Evolutionary conservation across 257 asterid species (phyloP).

Genomic region (Fraxinus excelsior): DNA sequence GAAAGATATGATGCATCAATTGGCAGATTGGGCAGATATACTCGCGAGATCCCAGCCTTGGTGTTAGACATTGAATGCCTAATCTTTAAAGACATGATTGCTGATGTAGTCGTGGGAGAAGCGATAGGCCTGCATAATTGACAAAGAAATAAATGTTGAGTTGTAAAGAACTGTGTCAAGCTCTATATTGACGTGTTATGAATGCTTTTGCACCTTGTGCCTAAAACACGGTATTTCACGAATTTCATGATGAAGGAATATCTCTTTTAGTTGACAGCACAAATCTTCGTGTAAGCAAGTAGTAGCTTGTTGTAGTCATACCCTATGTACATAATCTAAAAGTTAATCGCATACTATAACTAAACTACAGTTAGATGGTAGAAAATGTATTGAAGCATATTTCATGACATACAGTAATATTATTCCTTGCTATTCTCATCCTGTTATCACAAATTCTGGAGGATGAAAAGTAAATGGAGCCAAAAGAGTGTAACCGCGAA

Average conservation of each 20-base stretch:
- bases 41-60: constrained; percentile 60
- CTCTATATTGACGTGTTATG: neutral
- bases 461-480: no score
- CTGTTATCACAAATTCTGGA: no score
- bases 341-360: neutral
- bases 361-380: neutral
- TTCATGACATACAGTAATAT: neutral
- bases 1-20: constrained; percentile 55
- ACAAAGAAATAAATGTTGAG: constrained; percentile 38
- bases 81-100: constrained; percentile 81
- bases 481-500: no score
- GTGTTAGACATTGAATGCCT: constrained; percentile 87
- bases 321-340: neutral
- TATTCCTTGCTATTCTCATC: neutral
- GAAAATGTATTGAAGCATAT: neutral
- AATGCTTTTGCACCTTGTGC: neutral
- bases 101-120: constrained; percentile 64
- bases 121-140: constrained; percentile 33
- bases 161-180: constrained; percentile 11
- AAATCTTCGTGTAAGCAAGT: no score
- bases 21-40: constrained; percentile 61
- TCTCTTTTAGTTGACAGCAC: no score
- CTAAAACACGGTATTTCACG: neutral
- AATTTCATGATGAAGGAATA: neutral
- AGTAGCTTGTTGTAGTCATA: neutral